Evolutionary conservation across 2,329 filamentous ascomycete genomes (phyloP).

Genomic region (Fusarium sterilihyphosum): DNA sequence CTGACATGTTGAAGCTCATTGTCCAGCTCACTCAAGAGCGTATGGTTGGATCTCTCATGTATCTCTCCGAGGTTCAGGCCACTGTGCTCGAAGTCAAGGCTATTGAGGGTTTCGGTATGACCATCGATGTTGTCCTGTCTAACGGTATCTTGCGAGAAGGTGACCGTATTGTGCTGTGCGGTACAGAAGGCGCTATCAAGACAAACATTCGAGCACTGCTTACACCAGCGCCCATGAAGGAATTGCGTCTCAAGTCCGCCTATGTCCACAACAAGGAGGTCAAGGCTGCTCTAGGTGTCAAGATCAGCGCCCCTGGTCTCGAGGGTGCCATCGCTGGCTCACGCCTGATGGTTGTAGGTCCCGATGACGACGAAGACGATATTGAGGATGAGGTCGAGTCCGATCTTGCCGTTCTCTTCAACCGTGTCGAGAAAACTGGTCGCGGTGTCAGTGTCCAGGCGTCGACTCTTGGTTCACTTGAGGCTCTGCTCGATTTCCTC

Average conservation of each 20-base stretch:
- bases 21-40: constrained; percentile 93
- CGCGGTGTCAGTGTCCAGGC: constrained; percentile 97
- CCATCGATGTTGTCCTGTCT: constrained; percentile 95
- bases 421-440: constrained; percentile 89
- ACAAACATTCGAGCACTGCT: constrained; percentile 95
- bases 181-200: constrained; percentile 93
- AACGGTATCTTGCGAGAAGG: constrained; percentile 96
- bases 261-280: constrained; percentile 99
- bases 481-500: constrained; percentile 95
- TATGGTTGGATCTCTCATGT: constrained; percentile 98
- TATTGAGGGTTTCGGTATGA: constrained; percentile 98
- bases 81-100: constrained; percentile 99
- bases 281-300: constrained; percentile 97
- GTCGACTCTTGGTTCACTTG: constrained; percentile 94
- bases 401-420: constrained; percentile 90
- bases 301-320: constrained; percentile 95
- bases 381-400: constrained; percentile 96
- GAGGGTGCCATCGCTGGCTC: constrained; percentile 97
- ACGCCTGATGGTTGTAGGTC: constrained; percentile 90
- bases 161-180: constrained; percentile 93
- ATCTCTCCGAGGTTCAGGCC: constrained; percentile 95
- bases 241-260: constrained; percentile 91
- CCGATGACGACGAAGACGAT: constrained; percentile 96
- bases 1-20: constrained; percentile 97
- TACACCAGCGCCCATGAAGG: constrained; percentile 91